phyloP scores from a whole-genome alignment of 148 eudicot species.

The Rhododendron williamsianum region DNA sequence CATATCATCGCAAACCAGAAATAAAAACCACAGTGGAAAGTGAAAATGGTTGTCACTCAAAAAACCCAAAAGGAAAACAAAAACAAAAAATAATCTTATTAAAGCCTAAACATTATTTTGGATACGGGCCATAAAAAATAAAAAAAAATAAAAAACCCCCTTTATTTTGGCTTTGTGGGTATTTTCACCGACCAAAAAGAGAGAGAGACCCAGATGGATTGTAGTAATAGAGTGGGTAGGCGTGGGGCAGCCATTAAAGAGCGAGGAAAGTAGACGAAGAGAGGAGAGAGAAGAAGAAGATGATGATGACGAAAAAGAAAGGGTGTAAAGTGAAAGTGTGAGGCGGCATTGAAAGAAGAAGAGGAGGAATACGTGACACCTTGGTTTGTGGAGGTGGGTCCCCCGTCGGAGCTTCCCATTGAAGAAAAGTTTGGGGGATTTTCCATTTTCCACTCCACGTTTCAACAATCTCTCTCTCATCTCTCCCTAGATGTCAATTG shows the following conservation, averaged over 20 bases:
- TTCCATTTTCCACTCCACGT: neutral
- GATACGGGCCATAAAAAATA: neutral
- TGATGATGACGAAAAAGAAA: conserved; percentile 16
- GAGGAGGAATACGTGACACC: conserved; percentile 7
- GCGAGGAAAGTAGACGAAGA: conserved; percentile 21
- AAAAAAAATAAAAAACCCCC: neutral
- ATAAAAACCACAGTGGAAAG: neutral
- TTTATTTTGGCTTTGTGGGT: conserved; percentile 11
- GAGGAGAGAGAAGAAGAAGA: conserved; percentile 3
- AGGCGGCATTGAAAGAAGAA: neutral
- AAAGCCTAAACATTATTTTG: neutral
- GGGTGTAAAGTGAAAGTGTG: conserved; percentile 20
- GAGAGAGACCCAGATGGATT: conserved; percentile 27
- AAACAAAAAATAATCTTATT: neutral
- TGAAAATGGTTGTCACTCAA: neutral
- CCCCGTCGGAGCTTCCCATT: conserved; percentile 11
- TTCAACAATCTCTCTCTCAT: neutral
- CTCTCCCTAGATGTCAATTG: neutral
- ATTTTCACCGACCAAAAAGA: conserved; percentile 26
- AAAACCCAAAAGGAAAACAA: neutral
- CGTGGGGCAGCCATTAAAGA: conserved; percentile 40
- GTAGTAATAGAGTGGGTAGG: conserved; percentile 20
- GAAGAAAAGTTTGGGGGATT: conserved; percentile 12
- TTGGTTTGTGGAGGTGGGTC: conserved; percentile 19
- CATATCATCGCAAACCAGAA: conserved; percentile 3